Evolutionary conservation across 2,329 filamentous ascomycete species (phyloP), one percentile per base, ranked within the genome.

Genomic region (Penicillium concentricum): DNA sequence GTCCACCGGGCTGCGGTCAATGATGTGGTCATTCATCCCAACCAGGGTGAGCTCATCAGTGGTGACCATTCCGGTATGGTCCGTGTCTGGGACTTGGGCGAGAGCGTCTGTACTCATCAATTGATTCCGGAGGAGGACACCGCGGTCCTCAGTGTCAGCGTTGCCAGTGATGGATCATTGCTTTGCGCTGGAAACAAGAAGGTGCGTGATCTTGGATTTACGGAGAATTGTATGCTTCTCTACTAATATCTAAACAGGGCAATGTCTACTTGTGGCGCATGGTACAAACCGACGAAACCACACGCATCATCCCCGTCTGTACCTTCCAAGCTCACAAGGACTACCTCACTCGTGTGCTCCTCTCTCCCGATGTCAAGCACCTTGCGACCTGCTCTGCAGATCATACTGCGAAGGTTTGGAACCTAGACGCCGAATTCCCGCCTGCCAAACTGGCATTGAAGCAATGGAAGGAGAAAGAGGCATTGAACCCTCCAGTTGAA

Each of bases 11-110:
- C 87, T 34, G 87, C 94, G 0, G 94, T 93, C 51, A 99, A 97
- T 70, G 94, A 99, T 74, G 94, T 99, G 9, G 94, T 97, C n/a
- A 99, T 99, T 55, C 94, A 99, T 74, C 94, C 94, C 0, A 99
- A 99, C 72, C 94, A 99, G 78, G 94, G 93, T 58, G 94, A 99
- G 79, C 88, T 99, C 60, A 96, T 99, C 70, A 96, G 91, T 73
- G 97, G 93, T 73, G 94, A 99, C 73, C 87, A 93, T 34, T 88
- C 89, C 46, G 94, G 94, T 46, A 96, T 92, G 73, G 91, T 99
- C 58, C 83, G 93, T 39, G 90, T 99, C 61, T 99, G 94, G 94
- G 94, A 99, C 70, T 77, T 99, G 55, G 92, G 92, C 9, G 92
- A 97, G 82, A 97, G 97, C 72, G 95, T 92, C 69, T 99, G 94